Conservation (phyloP, 1,139 yeast genomes). For the Protomyces pachydermus region DNA sequence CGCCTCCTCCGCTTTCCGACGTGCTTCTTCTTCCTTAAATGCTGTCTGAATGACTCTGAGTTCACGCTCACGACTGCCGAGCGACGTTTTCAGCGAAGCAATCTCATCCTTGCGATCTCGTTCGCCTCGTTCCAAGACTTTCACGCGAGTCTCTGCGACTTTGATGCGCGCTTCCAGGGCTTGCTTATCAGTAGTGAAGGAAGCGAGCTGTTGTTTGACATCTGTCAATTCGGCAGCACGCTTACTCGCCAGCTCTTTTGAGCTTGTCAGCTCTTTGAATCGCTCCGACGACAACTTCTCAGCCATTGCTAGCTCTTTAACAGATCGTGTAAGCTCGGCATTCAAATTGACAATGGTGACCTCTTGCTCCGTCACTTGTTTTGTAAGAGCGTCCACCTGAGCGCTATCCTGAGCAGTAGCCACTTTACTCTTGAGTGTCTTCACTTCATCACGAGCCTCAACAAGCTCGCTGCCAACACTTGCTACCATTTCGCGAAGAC, state of each 20-base stretch:
- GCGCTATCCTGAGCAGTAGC: background rate
- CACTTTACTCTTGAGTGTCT: constrained; percentile 28
- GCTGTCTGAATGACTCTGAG: constrained; percentile 22
- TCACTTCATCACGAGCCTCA: constrained; percentile 45
- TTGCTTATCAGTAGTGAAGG: constrained; percentile 33
- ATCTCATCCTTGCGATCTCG: constrained; percentile 31
- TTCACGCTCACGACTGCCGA: constrained; percentile 18
- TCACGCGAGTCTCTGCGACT: constrained; percentile 26
- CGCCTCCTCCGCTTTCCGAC: constrained; percentile 20
- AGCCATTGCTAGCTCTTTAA: constrained; percentile 27
- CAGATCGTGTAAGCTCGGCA: background rate
- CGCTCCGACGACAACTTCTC: constrained; percentile 30
- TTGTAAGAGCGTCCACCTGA: background rate
- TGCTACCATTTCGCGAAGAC: constrained; percentile 64
- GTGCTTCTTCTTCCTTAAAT: constrained; percentile 21
- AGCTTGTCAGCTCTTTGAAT: constrained; percentile 25
- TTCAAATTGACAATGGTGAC: background rate
- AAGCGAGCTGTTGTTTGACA: constrained; percentile 19
- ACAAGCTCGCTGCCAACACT: constrained; percentile 74
- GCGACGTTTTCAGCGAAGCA: constrained; percentile 28
- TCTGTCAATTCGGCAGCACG: constrained; percentile 11
- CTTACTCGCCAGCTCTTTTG: constrained; percentile 7
- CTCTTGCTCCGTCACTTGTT: background rate
- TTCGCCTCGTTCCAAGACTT: constrained; percentile 23
- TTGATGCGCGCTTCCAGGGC: constrained; percentile 33